Base-by-base conservation (phyloP, 208 protist genomes). In the Porcisia deanei region DNA sequence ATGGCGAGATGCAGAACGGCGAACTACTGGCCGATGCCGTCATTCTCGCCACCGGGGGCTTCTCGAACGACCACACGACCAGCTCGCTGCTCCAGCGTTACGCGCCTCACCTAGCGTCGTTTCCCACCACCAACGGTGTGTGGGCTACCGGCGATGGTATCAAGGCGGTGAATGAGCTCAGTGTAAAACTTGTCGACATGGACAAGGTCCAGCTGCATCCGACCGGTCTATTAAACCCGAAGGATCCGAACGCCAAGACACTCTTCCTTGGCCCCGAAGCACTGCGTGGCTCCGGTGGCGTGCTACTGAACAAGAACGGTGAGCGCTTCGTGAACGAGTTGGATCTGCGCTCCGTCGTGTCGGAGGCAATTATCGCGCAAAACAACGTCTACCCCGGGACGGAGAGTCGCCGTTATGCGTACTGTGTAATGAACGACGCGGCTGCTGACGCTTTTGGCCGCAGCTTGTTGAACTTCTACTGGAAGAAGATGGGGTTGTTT, bases 241-340 rank as follows among this genome's bases (percentile, higher is more conserved):
- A 90, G 25, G 86, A 99, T 43, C 98, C 98, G 0, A 65, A 74
- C 18, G 86, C 79, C n/a, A 76, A 76, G 53, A 95, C 91, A 39
- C 97, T 98, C 76, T 98, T 94, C 73, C 93, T 99, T 49, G 96
- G 94, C 39, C 93, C 98, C 18, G 98, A 99, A 88, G 97, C 97
- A 22, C 86, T 99, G 57, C 93, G 98, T 66, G 98, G 96, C 37
- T 91, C 90, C 10, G 98, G 98, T 41, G 98, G 96, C 79, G 84
- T 99, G 22, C 83, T 99, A 52, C 52, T 99, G 64, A 98, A 98
- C 85, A 92, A 88, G 63, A 68, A 91, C 9, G 97, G 98, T 43
- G 79, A 93, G 73, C 88, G 97, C 41, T 99, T 99, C 77, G 88
- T 97, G 39, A 94, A 99, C 85, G 98, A 99, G 88, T 96, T 99